Base-by-base conservation (phyloP, 2,329 filamentous ascomycete species). In the Hypoxylon sp. region DNA sequence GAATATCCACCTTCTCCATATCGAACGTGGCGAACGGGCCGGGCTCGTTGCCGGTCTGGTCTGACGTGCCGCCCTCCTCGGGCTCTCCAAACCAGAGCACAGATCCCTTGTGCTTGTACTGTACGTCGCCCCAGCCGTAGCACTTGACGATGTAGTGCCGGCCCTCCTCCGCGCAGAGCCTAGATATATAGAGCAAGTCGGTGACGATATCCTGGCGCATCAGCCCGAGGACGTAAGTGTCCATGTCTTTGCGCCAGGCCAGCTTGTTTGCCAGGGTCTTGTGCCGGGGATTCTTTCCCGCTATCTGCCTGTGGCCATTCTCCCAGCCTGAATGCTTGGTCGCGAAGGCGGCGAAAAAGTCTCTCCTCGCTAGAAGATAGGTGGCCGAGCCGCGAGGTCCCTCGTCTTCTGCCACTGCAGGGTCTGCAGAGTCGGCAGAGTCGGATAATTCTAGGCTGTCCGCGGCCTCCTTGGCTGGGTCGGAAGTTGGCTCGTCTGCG, bases 231-330 rank as follows among this genome's bases (percentile, higher is more conserved):
- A 89, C 66, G 21, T 82, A 74, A 0, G 74, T 70, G 27, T 80
- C 76, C 84, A 88, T 89, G 62, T 87, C 83, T 4, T 73, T 35
- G 24, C 84, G 79, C 79, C 79, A 85, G 20, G 76, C 70, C 7
- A 73, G 70, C n/a, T 51, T 58, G 1, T 11, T 6, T 0, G 27
- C 15, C 21, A 69, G 15, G 11, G 8, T 13, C 4, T 20, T 48
- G 38, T 67, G 68, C 13, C 46, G 48, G 17, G 64, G 60, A 27
- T 21, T 63, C 3, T 51, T 10, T 3, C 47, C 52, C 21, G 48
- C 52, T 17, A 66, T 55, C 38, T 69, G 47, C 13, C 42, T 45
- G 29, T 42, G 48, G 13, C 50, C 6, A 9, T 52, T 29, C 5
- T 51, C 29, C 40, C 62, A 67, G 0, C 59, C 54, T 7, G 64